These are phyloP conservation scores for Leucogyrophana mollusca DNA, from an alignment of 768 basidiomycete species.

Conservation along the genomic window DNA sequence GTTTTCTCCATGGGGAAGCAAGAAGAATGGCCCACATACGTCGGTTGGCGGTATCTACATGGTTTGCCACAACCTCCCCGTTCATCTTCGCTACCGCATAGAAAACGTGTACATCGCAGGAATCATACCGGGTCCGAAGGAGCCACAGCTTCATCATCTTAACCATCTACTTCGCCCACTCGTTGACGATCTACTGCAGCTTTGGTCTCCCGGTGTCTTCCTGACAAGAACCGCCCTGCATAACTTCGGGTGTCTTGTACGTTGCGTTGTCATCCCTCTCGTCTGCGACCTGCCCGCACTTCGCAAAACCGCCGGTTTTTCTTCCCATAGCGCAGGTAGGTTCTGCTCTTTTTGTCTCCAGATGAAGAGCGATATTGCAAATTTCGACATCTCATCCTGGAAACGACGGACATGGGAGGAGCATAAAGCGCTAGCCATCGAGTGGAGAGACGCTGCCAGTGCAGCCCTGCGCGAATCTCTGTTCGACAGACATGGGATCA, in stretches of 20 bases:
- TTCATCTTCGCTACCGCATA: conserved; percentile 22
- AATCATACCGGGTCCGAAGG: conserved; percentile 33
- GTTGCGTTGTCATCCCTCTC: conserved; percentile 16
- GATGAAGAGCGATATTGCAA: conserved; percentile 11
- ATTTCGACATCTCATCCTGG: conserved; percentile 20
- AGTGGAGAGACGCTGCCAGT: conserved; percentile 14
- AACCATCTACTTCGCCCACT: conserved; percentile 33
- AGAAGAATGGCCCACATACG: conserved; percentile 8
- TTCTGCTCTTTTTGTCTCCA: conserved; percentile 26
- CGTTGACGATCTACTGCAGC: conserved; percentile 27
- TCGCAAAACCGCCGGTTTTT: conserved; percentile 21
- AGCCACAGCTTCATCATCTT: conserved; percentile 26
- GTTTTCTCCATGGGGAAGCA: conserved; percentile 17
- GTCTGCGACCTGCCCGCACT: conserved; percentile 23
- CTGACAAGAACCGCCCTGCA: conserved; percentile 18
- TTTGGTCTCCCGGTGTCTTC: conserved; percentile 29
- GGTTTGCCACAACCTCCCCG: conserved; percentile 33
- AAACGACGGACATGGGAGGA: conserved; percentile 8
- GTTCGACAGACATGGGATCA: conserved; percentile 14
- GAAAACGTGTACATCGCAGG: conserved; percentile 38
- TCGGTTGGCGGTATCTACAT: conserved; percentile 16
- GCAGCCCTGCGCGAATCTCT: neutral
- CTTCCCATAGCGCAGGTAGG: conserved; percentile 7
- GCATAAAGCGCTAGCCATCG: conserved; percentile 13
- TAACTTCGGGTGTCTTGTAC: conserved; percentile 10